Evolutionary conservation across 2,329 filamentous ascomycete genomes (phyloP), one percentile per base, ranked within the genome.

Genomic region (Macroventuria anomochaeta): DNA sequence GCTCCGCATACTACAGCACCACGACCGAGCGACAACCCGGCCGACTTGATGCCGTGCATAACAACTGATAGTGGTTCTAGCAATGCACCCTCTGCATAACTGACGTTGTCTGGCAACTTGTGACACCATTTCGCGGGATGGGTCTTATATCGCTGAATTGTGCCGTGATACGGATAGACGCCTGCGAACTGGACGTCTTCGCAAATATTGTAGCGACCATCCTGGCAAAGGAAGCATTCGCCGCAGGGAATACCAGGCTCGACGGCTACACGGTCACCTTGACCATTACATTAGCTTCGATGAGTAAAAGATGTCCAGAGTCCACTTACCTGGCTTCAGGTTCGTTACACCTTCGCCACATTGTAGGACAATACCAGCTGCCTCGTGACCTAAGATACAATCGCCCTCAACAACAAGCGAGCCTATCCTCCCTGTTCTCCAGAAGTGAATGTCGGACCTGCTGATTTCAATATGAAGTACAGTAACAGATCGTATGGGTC

Each of bases 371-470:
- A 86, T 67, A 5, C 85, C 86, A 8, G 85, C 81, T 3, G 82
- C 84, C 70, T 89, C 86, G 58, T 88, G 86, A 18, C 86, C 85
- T 38, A 88, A 79, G 46, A 88, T 86, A 62, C 84, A 86, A 59
- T 88, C 84, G 17, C 82, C 82, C 53, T 85, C 80, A 11, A 89
- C 81, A 1, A 84, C 79, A 2, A 89, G 77, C 2, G 81, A 79
- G 2, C 87, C 87, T 63, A 89, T 89, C 11, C 80, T 75, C 20
- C 87, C 87, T 0, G 79, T 76, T 62, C 85, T 85, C 86, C 86
- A 89, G 61, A 88, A 86, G 67, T 89, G 86, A 58, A 89, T 81
- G 62, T 89, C 86, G 0, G 85, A 88, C 33, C 82, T 85, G 53
- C 7, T 7, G 3, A 23, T 15, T 7, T 54, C 20, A 54, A 17